Base-by-base conservation (phyloP, 805 yeast species). In the Myxozyma mucilagina region DNA sequence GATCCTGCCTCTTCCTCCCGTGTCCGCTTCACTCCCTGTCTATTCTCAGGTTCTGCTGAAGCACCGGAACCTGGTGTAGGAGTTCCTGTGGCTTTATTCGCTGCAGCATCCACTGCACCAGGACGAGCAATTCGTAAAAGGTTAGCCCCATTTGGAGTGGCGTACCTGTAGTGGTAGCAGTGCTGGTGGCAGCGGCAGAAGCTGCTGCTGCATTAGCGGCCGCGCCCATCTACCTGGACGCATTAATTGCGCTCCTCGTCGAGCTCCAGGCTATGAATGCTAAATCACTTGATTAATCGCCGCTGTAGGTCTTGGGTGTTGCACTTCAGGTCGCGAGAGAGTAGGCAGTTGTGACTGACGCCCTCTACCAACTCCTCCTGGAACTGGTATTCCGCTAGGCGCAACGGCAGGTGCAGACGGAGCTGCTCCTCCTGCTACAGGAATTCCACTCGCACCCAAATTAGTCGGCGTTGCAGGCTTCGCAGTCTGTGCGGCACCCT, bases 261-360 rank as follows among this genome's bases (percentile, higher is more conserved):
- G 53, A 29, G 48, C 57, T 20, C 54, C 57, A 16, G 59, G 59
- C 49, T 59, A 56, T 29, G 43, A 43, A 34, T 59, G 56, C 60
- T 52, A 57, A 43, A 47, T 47, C 24, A 53, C 35, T 18, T 56
- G 61, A 1, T 38, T 47, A 14, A 20, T 24, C 10, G 20, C 43
- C 16, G 47, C 53, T 4, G 11, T 32, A 1, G 56, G 53, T 20
- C 50, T 47, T 13, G 55, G 50, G 29, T 47, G 57, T 29, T 39
- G 51, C 47, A 52, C 41, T 14, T 60, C 59, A 7, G 60, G 63
- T 13, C 61, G 58, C 53, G 52, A 65, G 31, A 56, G 53, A 42
- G 57, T 65, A 7, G 65, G 66, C 13, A 60, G 56, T n/a, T 39
- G 65, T 36, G 64, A 59, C 47, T 41, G 57, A 13, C 50, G 20